Evolutionary conservation across 225 moss, liverwort and hornwort species (phyloP).

Genomic region (Bryum argenteum): DNA sequence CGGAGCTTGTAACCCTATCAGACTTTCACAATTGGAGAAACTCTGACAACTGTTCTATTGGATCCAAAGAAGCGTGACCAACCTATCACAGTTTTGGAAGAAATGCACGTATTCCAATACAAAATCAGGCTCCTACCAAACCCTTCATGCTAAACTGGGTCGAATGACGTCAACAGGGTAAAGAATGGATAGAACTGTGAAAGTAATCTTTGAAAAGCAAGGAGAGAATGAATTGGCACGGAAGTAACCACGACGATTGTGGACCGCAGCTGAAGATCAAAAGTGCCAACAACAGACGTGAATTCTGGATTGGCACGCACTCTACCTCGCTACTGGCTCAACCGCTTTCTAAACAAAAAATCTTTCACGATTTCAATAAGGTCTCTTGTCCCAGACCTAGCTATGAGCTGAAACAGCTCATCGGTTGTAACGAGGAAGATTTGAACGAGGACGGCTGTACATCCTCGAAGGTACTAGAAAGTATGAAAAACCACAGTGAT

Average conservation of each 20-base stretch:
- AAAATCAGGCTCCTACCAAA: not conserved
- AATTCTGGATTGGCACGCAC: slow-evolving; percentile 26
- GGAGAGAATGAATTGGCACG: not conserved
- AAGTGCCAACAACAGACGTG: slow-evolving; percentile 11
- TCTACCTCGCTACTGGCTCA: not conserved
- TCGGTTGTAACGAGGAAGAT: not conserved
- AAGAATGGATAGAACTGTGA: not conserved
- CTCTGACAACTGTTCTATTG: slow-evolving; percentile 17
- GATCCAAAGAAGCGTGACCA: slow-evolving; percentile 21
- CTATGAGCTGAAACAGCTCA: not conserved
- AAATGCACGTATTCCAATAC: not conserved
- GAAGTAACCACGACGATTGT: slow-evolving; percentile 27
- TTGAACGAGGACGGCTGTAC: not conserved
- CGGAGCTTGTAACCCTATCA: slow-evolving; percentile 3
- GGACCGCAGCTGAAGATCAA: slow-evolving; percentile 35
- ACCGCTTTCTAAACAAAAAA: not conserved
- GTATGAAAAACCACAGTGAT: fast-evolving
- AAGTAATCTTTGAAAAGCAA: slow-evolving; percentile 10
- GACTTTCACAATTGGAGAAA: slow-evolving; percentile 13
- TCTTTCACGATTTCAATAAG: not conserved
- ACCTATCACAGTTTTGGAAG: not conserved
- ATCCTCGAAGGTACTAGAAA: not conserved
- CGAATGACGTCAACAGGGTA: not conserved
- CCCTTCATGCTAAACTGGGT: not conserved
- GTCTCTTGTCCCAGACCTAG: no score